Percentiles rank a stretch among this genome's conserved stretches.
Conservation (phyloP, 2,329 filamentous ascomycete species). For the Dactylella cylindrospora region DNA sequence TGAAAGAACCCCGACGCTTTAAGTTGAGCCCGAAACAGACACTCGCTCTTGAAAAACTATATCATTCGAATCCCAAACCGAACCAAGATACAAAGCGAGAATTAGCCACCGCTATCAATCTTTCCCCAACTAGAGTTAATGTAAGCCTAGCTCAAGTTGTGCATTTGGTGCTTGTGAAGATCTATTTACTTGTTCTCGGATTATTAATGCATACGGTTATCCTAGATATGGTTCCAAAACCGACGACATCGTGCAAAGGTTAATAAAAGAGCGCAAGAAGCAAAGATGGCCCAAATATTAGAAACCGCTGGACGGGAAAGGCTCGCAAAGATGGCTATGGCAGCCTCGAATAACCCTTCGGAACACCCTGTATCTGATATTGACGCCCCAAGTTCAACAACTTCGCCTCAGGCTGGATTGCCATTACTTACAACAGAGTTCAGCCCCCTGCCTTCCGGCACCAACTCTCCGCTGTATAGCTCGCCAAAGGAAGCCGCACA, state of each 20-base stretch:
- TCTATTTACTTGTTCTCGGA: not conserved
- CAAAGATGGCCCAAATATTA: constrained; percentile 40
- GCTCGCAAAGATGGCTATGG: constrained; percentile 39
- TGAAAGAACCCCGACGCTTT: constrained; percentile 41
- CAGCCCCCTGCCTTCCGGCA: constrained; percentile 20
- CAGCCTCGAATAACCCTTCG: constrained; percentile 15
- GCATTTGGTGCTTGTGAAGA: not conserved
- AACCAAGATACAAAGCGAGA: constrained; percentile 40
- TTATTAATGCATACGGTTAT: not conserved
- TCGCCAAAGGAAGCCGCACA: constrained; percentile 47
- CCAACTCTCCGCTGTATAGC: constrained; percentile 43
- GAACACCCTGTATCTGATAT: constrained; percentile 30
- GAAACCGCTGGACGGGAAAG: constrained; percentile 38
- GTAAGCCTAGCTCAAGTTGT: constrained; percentile 6
- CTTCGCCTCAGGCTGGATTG: constrained; percentile 19
- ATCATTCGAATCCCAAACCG: constrained; percentile 40
- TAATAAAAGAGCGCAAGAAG: constrained; percentile 39
- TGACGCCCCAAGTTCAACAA: constrained; percentile 35
- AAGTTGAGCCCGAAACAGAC: constrained; percentile 43
- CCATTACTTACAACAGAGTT: constrained; percentile 41
- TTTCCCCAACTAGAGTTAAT: constrained; percentile 42
- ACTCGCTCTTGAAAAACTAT: constrained; percentile 39
- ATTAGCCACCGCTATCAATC: constrained; percentile 35
- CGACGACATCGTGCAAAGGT: constrained; percentile 40
- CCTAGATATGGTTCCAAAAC: constrained; percentile 44